Percentiles rank a stretch among this genome's conserved stretches.
phyloP scores from a whole-genome alignment of 495 filamentous ascomycete species.

The Aspergillus mulundensis region DNA sequence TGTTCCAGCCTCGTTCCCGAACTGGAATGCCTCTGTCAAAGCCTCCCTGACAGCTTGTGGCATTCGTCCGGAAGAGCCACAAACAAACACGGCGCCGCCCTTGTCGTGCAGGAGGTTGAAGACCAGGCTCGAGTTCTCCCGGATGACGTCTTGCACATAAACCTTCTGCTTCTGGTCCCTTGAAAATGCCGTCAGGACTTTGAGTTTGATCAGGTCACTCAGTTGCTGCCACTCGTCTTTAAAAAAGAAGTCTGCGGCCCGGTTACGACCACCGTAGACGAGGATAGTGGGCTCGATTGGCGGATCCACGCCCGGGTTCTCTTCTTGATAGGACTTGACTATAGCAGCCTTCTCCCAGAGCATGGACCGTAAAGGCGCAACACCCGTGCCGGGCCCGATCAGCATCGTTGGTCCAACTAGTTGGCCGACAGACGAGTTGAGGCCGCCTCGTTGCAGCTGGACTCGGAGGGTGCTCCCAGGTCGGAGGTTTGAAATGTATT shows the following conservation, averaged over 20 bases:
- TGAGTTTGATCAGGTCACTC: conserved; percentile 33
- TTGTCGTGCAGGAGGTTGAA: conserved; percentile 52
- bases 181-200: conserved; percentile 79
- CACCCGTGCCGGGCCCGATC: conserved; percentile 84
- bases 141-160: conserved; percentile 86
- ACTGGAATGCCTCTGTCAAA: conserved; percentile 64
- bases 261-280: conserved; percentile 79
- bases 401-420: conserved; percentile 62
- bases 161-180: conserved; percentile 69
- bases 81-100: conserved; percentile 65
- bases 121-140: conserved; percentile 54
- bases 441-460: conserved; percentile 52
- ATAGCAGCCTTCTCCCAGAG: conserved; percentile 60
- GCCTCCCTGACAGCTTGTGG: conserved; percentile 81
- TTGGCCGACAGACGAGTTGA: conserved; percentile 47
- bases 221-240: conserved; percentile 63
- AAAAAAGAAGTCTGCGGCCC: conserved; percentile 73
- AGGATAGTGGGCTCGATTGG: conserved; percentile 43
- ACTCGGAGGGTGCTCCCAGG: conserved; percentile 56
- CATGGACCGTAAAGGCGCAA: conserved; percentile 82
- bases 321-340: conserved; percentile 36
- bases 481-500: conserved; percentile 66
- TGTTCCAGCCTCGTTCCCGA: conserved; percentile 16
- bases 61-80: conserved; percentile 83
- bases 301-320: conserved; percentile 25